Conservation (phyloP, 139 green algal genomes). For the Volvox reticuliferus region DNA sequence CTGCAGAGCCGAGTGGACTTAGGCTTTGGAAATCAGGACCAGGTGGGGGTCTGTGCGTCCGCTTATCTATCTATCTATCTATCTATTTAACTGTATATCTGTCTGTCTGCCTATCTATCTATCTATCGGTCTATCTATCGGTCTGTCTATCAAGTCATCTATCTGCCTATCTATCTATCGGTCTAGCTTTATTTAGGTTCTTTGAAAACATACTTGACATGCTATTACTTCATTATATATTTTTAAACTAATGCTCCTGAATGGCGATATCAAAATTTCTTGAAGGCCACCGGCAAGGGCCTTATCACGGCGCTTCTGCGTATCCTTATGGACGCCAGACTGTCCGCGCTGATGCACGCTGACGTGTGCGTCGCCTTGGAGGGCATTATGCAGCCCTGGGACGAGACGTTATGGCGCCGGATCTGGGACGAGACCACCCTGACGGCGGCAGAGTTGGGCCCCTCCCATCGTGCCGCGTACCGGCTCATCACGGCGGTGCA, state of each 20-base stretch:
- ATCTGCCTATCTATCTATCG: too few relatives aligned
- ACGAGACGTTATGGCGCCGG: neutral
- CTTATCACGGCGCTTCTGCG: neutral
- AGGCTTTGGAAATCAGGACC: slow-evolving; percentile 3
- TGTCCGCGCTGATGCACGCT: neutral
- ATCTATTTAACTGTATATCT: too few relatives aligned
- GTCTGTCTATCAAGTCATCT: too few relatives aligned
- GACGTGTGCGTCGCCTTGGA: neutral
- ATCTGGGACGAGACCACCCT: neutral
- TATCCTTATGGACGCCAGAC: neutral
- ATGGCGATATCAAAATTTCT: too few relatives aligned
- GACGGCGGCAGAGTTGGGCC: neutral
- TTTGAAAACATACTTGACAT: too few relatives aligned
- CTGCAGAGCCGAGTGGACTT: neutral
- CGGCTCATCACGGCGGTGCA: neutral
- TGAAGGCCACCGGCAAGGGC: neutral
- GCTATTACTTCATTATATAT: too few relatives aligned
- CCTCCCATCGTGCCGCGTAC: neutral
- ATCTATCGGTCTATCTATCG: too few relatives aligned
- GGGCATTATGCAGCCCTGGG: slow-evolving; percentile 11
- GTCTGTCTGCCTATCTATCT: too few relatives aligned
- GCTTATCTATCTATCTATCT: too few relatives aligned
- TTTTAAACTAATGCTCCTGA: too few relatives aligned
- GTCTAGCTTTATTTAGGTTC: too few relatives aligned
- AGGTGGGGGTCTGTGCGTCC: slow-evolving; percentile 12